phyloP scores from a whole-genome alignment of 345 rosid species.

The Populus alba region DNA sequence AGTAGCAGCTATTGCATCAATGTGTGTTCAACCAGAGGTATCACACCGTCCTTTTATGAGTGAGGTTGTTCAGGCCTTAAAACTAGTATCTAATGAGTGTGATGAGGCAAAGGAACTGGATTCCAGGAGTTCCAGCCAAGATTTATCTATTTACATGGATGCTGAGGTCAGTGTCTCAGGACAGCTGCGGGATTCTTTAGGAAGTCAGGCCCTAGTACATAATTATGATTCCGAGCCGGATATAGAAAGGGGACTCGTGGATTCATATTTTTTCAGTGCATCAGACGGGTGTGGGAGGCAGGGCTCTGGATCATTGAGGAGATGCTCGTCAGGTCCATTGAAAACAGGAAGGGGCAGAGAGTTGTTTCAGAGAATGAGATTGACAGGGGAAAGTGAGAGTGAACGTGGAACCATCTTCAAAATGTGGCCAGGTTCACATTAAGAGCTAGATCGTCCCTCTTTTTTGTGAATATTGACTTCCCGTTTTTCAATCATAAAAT shows the following conservation, averaged over 20 bases:
- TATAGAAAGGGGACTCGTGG: constrained; percentile 57
- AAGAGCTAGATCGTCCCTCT: constrained; percentile 13
- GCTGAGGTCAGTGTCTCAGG: constrained; percentile 45
- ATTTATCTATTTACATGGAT: constrained; percentile 45
- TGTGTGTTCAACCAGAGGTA: constrained; percentile 96
- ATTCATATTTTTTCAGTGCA: constrained; percentile 46
- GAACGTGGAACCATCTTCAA: constrained; percentile 50
- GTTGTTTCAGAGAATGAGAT: constrained; percentile 62
- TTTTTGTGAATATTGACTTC: constrained; percentile 19
- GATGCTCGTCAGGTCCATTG: constrained; percentile 72
- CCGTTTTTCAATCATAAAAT: not conserved
- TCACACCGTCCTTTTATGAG: constrained; percentile 98
- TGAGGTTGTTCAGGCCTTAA: constrained; percentile 95
- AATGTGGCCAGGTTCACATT: constrained; percentile 60
- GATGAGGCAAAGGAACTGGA: constrained; percentile 70
- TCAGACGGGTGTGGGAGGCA: constrained; percentile 42
- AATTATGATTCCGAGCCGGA: constrained; percentile 58
- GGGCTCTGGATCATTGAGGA: constrained; percentile 46
- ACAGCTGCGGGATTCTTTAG: constrained; percentile 37
- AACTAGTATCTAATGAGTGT: constrained; percentile 80
- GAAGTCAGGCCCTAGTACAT: constrained; percentile 26
- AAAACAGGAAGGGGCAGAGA: constrained; percentile 45
- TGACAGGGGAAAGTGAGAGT: constrained; percentile 62
- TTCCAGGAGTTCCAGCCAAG: constrained; percentile 52
- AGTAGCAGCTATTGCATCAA: constrained; percentile 91